Evolutionary conservation across 2,329 filamentous ascomycete genomes (phyloP), one percentile per base, ranked within the genome.

Genomic region (Alternaria triticimaculans): DNA sequence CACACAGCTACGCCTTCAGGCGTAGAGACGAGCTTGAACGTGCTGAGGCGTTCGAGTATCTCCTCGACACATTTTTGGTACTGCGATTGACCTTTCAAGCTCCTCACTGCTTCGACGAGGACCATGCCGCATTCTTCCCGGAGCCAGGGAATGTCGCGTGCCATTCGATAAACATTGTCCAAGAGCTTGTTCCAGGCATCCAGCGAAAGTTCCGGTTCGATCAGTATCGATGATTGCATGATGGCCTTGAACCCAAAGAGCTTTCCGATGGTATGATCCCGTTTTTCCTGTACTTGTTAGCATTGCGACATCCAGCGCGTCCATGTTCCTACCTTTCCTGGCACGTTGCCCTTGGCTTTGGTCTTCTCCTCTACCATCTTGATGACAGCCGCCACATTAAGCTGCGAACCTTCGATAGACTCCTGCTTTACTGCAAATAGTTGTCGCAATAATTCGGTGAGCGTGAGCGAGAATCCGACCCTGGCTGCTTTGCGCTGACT

Each of bases 1-100:
- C 94, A 98, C 60, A 97, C 88, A 1, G 93, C 93, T 21, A 97
- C 89, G 7, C 94, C 95, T 77, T 98, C 95, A 0, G 94, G 91
- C 0, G 94, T 95, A 78, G 91, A 91, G 9, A 89, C 88, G 53
- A 96, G 83, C 10, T 91, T 90, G 53, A 88, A 86, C 15, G 87
- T 84, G 20, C 85, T 84, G 9, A 97, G 76, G 43, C 85, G 86
- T 63, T 88, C 82, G 37, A 96, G 82, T 0, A 91, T 89, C 25
- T 84, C 80, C 72, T 90, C 85, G 1, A 88, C 87, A 60, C 88
- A 86, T 60, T 85, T 82, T 70, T 86, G 80, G 88, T 88, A 72
- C 10, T 72, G 66, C 18, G 80, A 69, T 20, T 78, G 76, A 28
- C 80, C 75, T 9, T 79, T 74, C 30, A 87, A 72, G 20, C 90